Evolutionary conservation across 306 rosid genomes (phyloP), one percentile per base, ranked within the genome.

Genomic region (Amphicarpaea edgeworthii): DNA sequence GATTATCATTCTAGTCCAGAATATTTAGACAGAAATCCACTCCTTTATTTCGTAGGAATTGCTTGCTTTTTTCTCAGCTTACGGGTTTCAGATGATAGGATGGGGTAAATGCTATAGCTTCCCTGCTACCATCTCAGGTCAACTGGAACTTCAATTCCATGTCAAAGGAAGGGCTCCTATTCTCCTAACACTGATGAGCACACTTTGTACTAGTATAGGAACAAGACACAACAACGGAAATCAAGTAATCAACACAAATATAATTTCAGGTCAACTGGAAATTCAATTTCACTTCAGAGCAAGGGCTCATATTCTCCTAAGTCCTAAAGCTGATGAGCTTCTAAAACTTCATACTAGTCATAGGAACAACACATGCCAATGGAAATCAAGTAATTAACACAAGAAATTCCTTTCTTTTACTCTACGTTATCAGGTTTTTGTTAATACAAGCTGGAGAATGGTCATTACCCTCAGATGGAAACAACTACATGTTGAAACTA

Each of bases 11-110:
- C 32, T 16, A 54, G 34, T 42, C 49, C 20, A 70, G 42, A 77
- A 72, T 57, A 61, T 40, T 73, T 26, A 47, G 42, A 28, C 21
- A 68, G 49, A 74, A 40, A 67, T 47, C 58, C 53, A 57, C 55
- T 38, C 65, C 68, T 75, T 40, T 26, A 59, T 26, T 68, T 49
- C 34, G 37, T 26, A 12, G 81, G 72, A 75, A 75, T 67, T 64
- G 61, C 43, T 68, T 68, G 58, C 64, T 68, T 74, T 49, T 68
- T 74, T 49, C 46, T 67, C 8, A 37, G 58, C 41, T 41, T 45
- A 53, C 3, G 12, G 70, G 50, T 58, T 76, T 81, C 69, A 77
- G 28, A 42, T 20, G 68, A 60, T 10, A 14, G 42, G 49, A 42
- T 12, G 50, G 41, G 23, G 54, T 53, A 70, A 57, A 42, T 17